A percentile compares a stretch with the other conserved stretches of the same genome.
phyloP scores from a whole-genome alignment of 345 rosid species.

The Ricinus communis region DNA sequence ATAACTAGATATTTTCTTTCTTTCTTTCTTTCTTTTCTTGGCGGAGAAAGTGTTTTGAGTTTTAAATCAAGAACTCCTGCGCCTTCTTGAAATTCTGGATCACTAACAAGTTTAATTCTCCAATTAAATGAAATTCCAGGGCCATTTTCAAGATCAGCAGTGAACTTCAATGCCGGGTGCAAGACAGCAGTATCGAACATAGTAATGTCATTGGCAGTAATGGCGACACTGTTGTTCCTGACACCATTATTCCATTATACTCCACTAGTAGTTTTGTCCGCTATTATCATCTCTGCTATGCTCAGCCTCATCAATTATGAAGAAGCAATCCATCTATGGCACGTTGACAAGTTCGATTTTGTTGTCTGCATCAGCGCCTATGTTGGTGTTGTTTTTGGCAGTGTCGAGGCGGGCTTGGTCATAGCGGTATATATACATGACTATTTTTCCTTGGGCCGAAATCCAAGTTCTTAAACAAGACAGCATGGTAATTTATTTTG shows the following conservation, averaged over 20 bases:
- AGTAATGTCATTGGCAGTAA: conserved; percentile 85
- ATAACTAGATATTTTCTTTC: too few species aligned
- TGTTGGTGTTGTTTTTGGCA: conserved; percentile 79
- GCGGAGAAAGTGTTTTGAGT: too few species aligned
- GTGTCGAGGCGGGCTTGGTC: conserved; percentile 75
- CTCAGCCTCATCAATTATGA: conserved; percentile 86
- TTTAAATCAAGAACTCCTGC: too few species aligned
- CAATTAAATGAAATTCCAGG: conserved; percentile 40
- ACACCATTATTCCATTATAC: conserved; percentile 91
- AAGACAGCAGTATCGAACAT: conserved; percentile 82
- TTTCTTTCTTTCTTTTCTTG: too few species aligned
- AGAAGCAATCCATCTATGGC: conserved; percentile 80
- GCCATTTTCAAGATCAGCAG: conserved; percentile 92
- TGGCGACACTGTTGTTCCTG: conserved; percentile 74
- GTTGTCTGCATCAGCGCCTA: conserved; percentile 73
- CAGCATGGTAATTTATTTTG: too few species aligned
- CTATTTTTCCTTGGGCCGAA: too few species aligned
- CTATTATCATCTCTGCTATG: conserved; percentile 84
- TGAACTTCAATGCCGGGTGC: conserved; percentile 94
- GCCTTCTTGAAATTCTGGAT: too few species aligned
- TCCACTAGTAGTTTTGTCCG: conserved; percentile 84
- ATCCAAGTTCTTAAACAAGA: too few species aligned
- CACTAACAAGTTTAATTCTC: background rate
- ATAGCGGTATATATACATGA: conserved; percentile 49
- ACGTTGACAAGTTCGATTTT: conserved; percentile 86